Base-by-base conservation (phyloP, 192 early-diverging fungal species). In the Coemansia sp. region DNA sequence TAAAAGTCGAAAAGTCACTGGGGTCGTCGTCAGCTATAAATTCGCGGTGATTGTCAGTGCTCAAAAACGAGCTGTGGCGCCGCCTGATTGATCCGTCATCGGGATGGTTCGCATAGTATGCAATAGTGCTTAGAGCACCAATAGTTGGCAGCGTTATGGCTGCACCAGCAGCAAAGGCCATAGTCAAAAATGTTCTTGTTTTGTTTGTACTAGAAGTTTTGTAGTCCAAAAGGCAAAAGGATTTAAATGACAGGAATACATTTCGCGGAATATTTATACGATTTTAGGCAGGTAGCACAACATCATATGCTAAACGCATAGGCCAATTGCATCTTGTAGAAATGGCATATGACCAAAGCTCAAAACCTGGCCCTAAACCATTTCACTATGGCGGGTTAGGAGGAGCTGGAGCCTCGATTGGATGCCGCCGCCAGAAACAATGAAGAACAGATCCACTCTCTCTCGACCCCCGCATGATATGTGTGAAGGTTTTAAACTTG, bases 101-200 rank as follows among this genome's bases (percentile, higher is more conserved):
- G 1, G 71, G 71, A 54, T 79, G 64, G 49, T 70, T 63, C 24
- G 77, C 55, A 29, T 74, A 71, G 49, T 74, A 79, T 22, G 71
- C 77, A 47, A 79, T 65, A 20, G 71, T 64, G 68, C 77, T 57
- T 24, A 79, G 32, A 0, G 77, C 77, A 19, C 67, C 49, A 48
- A 79, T 20, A 16, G 77, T 68, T 20, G 77, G 77, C 13, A 74
- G 53, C n/a, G 71, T 73, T 9, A 79, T 68, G 54, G 77, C 77
- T 63, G 77, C 77, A 11, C 71, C 77, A 19, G 77, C 77, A 67
- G 77, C 77, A 64, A 79, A 70, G 27, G 77, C 77, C 77, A 79
- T 79, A 35, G 32, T 35, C 9, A 35, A 35, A 35, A 35, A 35
- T 35, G 8, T 35, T 35, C 32, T 35, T 35, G 32, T 35, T 35